These are phyloP conservation scores for Xylaria arbuscula DNA, from an alignment of 2,329 filamentous ascomycete species.

Conservation along the genomic window DNA sequence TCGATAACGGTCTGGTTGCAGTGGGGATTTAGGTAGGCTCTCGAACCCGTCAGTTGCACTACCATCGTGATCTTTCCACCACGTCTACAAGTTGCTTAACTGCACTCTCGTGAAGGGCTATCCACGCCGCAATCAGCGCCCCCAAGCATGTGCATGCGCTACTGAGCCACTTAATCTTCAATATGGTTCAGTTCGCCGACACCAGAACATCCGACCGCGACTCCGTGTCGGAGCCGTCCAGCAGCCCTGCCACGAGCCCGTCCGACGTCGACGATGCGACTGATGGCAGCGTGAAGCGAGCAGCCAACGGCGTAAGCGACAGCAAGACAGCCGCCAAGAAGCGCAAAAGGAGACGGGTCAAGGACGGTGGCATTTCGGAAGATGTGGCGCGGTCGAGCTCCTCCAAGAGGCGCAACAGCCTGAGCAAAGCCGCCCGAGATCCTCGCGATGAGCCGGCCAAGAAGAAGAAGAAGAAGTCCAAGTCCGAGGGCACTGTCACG, in stretches of 20 bases:
- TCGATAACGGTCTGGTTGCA: constrained; percentile 14
- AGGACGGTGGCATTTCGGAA: constrained; percentile 49
- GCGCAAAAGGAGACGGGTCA: constrained; percentile 44
- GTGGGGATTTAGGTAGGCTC: constrained; percentile 21
- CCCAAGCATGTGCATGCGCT: constrained; percentile 19
- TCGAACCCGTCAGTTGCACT: not conserved
- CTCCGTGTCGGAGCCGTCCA: constrained; percentile 37
- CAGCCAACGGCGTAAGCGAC: constrained; percentile 37
- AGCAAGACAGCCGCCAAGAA: constrained; percentile 51
- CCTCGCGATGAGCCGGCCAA: constrained; percentile 64
- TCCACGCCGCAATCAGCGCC: not conserved
- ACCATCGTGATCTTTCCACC: not conserved
- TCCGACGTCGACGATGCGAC: constrained; percentile 50
- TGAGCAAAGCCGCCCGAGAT: constrained; percentile 71
- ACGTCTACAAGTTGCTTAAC: not conserved
- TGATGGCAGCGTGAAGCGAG: constrained; percentile 42
- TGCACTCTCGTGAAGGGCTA: not conserved
- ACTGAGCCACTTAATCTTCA: constrained; percentile 20
- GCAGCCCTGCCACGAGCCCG: constrained; percentile 38
- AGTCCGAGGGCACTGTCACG: constrained; percentile 48
- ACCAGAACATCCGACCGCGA: constrained; percentile 33
- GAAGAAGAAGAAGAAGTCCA: constrained; percentile 53
- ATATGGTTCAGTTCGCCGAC: constrained; percentile 48
- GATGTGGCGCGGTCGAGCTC: constrained; percentile 48
- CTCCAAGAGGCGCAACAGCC: constrained; percentile 61